These are phyloP conservation scores for Phytophthora sansomeana DNA, from an alignment of 352 stramenopile species.

Conservation along the genomic window DNA sequence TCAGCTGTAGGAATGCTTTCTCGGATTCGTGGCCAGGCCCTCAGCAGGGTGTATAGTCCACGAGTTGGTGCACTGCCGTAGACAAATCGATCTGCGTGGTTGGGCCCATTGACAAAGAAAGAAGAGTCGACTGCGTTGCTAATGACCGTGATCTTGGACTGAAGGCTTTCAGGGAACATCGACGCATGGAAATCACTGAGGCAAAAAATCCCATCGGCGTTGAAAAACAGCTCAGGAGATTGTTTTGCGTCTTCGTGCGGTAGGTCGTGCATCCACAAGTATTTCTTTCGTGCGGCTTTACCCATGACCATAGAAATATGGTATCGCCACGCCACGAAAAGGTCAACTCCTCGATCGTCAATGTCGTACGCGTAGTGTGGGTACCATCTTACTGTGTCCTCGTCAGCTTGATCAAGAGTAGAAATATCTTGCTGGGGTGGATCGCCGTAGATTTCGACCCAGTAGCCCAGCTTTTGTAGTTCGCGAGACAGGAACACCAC, in stretches of 20 bases:
- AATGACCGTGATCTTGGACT: conserved; percentile 60
- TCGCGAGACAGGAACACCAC: conserved; percentile 89
- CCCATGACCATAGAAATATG: conserved; percentile 81
- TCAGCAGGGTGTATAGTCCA: conserved; percentile 73
- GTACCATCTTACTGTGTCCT: conserved; percentile 72
- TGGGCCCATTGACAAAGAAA: conserved; percentile 69
- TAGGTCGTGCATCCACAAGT: conserved; percentile 91
- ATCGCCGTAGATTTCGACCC: conserved; percentile 90
- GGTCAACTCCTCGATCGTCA: conserved; percentile 61
- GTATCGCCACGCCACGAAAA: conserved; percentile 94
- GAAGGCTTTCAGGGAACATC: conserved; percentile 51
- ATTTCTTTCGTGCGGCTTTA: conserved; percentile 37
- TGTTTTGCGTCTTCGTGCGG: conserved; percentile 43
- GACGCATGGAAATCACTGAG: conserved; percentile 84
- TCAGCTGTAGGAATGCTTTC: conserved; percentile 55
- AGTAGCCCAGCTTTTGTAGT: conserved; percentile 82
- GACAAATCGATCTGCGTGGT: conserved; percentile 74
- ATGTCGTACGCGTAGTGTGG: conserved; percentile 76
- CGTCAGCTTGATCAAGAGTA: conserved; percentile 23
- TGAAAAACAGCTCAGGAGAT: conserved; percentile 48
- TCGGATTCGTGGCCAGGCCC: conserved; percentile 78
- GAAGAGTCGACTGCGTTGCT: conserved; percentile 80
- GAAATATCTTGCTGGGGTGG: conserved; percentile 56
- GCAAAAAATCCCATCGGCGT: conserved; percentile 78
- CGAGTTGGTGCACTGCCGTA: conserved; percentile 89